phyloP scores from a whole-genome alignment of 2,329 filamentous ascomycete species.

The Xylariomycetidae sp. region DNA sequence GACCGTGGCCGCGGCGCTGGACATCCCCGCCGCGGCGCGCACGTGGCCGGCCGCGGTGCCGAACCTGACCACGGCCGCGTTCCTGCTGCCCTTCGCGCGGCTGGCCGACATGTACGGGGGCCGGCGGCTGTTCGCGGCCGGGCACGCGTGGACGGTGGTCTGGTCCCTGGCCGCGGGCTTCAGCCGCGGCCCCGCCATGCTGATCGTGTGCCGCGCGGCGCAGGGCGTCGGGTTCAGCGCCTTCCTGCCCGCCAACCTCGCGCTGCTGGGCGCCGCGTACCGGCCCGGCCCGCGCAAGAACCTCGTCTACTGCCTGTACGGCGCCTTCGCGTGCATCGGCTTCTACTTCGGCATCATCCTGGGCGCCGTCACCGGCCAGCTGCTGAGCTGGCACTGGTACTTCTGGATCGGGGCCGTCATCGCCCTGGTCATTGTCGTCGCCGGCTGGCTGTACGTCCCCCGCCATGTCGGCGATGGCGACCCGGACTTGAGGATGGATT shows the following conservation, averaged over 20 bases:
- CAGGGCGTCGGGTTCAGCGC: slow-evolving; percentile 70
- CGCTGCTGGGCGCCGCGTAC: slow-evolving; percentile 59
- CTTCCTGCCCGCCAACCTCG: slow-evolving; percentile 63
- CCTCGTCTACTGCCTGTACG: slow-evolving; percentile 52
- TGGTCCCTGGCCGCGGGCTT: slow-evolving; percentile 69
- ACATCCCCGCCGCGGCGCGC: slow-evolving; percentile 54
- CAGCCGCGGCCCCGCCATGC: slow-evolving; percentile 59
- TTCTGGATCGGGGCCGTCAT: slow-evolving; percentile 57
- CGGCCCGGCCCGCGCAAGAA: slow-evolving; percentile 65
- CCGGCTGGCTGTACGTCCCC: slow-evolving; percentile 23
- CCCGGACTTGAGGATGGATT: slow-evolving; percentile 58
- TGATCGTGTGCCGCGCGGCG: slow-evolving; percentile 67
- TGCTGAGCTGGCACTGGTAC: slow-evolving; percentile 58
- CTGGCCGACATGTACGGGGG: slow-evolving; percentile 55
- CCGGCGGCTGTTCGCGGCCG: slow-evolving; percentile 52
- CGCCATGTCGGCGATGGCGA: slow-evolving; percentile 19
- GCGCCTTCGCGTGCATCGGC: slow-evolving; percentile 46
- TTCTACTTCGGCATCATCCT: slow-evolving; percentile 60
- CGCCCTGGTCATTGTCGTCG: slow-evolving; percentile 16
- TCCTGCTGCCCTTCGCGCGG: slow-evolving; percentile 59
- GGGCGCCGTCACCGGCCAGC: slow-evolving; percentile 55
- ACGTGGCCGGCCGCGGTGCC: slow-evolving; percentile 61
- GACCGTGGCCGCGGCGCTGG: slow-evolving; percentile 51
- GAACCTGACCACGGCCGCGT: slow-evolving; percentile 46
- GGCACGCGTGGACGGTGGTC: slow-evolving; percentile 57